These are phyloP conservation scores for Thielaviopsis populi DNA, from an alignment of 2,329 filamentous ascomycete genomes.

Conservation along the genomic window DNA sequence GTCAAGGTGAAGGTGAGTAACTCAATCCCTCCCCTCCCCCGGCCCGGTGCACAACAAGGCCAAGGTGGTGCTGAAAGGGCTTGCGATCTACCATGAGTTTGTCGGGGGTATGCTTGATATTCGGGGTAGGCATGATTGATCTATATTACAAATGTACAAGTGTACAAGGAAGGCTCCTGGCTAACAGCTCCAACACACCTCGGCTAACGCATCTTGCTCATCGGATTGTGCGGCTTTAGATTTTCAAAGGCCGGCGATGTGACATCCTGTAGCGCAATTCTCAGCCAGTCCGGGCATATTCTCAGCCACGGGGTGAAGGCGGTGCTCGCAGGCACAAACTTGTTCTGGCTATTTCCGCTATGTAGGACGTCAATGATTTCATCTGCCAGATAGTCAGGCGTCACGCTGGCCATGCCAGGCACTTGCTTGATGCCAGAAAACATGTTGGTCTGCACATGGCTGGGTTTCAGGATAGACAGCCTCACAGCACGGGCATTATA, in stretches of 20 bases:
- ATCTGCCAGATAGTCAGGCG: constrained; percentile 2
- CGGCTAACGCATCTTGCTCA: not conserved
- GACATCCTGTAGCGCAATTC: constrained; percentile 12
- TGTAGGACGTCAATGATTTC: constrained; percentile 8
- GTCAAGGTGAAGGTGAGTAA: too few species aligned
- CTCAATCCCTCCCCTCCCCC: too few species aligned
- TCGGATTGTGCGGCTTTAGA: not conserved
- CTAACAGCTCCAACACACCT: not conserved
- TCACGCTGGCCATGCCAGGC: constrained; percentile 13
- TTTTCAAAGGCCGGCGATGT: constrained; percentile 8
- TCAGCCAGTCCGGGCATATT: constrained; percentile 1
- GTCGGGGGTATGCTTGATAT: too few species aligned
- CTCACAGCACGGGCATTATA: constrained; percentile 42
- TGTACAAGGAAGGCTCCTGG: too few species aligned
- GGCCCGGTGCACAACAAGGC: too few species aligned
- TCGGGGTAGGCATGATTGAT: too few species aligned
- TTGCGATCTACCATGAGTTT: too few species aligned
- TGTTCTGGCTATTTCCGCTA: constrained; percentile 15
- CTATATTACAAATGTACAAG: not conserved
- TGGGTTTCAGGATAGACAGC: constrained; percentile 15
- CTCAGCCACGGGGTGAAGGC: constrained; percentile 2
- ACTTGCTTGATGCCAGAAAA: constrained; percentile 17
- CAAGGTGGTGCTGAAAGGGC: too few species aligned
- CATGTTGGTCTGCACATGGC: constrained; percentile 36
- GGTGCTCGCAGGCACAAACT: constrained; percentile 2